phyloP scores from a whole-genome alignment of 495 filamentous ascomycete genomes.

The Glarea lozoyensis region DNA sequence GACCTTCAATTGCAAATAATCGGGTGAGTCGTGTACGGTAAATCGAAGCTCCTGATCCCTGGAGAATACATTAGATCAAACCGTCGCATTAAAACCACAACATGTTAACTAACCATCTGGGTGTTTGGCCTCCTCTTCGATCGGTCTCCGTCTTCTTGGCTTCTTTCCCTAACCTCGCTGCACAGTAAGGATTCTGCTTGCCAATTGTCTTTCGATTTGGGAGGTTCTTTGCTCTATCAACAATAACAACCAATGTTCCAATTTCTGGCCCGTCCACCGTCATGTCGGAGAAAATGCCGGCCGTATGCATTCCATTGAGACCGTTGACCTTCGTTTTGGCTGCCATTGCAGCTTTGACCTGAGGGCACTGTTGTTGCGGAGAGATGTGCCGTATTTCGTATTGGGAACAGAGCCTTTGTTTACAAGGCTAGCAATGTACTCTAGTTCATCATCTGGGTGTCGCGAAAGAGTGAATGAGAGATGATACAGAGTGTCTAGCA shows the following conservation, averaged over 20 bases:
- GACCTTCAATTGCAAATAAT: constrained; percentile 90
- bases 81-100: no score
- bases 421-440: not conserved
- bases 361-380: not conserved
- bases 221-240: constrained; percentile 92
- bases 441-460: not conserved
- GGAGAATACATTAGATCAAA: constrained; percentile 12
- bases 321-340: constrained; percentile 36
- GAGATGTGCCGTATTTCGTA: not conserved
- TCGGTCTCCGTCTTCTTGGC: constrained; percentile 97
- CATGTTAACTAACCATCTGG: constrained; percentile 66
- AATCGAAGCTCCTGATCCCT: constrained; percentile 99
- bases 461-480: not conserved
- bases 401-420: not conserved
- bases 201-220: constrained; percentile 95
- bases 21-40: constrained; percentile 88
- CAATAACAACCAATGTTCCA: constrained; percentile 82
- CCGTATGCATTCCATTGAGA: constrained; percentile 54
- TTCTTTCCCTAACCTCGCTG: constrained; percentile 88
- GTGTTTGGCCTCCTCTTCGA: constrained; percentile 88
- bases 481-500: not conserved
- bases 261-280: constrained; percentile 90
- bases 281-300: constrained; percentile 94
- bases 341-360: constrained; percentile 26
- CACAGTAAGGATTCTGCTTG: constrained; percentile 97